A percentile compares a stretch with the other conserved stretches of the same genome.
phyloP scores from a whole-genome alignment of 768 basidiomycete species.

The Termitomyces sp. region DNA sequence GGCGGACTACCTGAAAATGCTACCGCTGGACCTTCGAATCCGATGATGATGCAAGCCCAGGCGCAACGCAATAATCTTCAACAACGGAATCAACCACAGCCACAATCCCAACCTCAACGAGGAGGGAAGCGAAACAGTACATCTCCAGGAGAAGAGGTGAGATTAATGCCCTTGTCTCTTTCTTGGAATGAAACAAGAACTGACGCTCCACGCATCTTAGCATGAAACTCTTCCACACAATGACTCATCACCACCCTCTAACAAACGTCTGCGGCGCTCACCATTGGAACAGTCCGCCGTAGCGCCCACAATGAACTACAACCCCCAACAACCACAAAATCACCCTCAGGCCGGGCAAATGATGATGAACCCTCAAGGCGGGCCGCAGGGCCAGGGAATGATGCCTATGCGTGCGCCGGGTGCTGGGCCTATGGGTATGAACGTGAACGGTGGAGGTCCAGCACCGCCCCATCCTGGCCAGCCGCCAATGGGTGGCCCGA shows the following conservation, averaged over 20 bases:
- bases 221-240: conserved; percentile 45
- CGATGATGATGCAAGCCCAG: conserved; percentile 24
- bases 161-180: background rate
- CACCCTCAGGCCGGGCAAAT: conserved; percentile 29
- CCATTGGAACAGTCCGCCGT: conserved; percentile 45
- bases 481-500: conserved; percentile 21
- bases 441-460: conserved; percentile 23
- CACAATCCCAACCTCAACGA: conserved; percentile 21
- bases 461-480: conserved; percentile 18
- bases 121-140: conserved; percentile 52
- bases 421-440: conserved; percentile 22
- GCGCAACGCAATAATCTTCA: conserved; percentile 24
- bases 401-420: conserved; percentile 32
- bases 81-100: conserved; percentile 24
- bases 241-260: conserved; percentile 54
- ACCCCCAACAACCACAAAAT: conserved; percentile 18
- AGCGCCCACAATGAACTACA: conserved; percentile 21
- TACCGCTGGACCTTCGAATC: conserved; percentile 40
- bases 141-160: conserved; percentile 60
- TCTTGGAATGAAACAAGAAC: background rate
- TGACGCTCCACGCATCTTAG: conserved; percentile 19
- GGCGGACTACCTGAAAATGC: conserved; percentile 30
- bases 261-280: conserved; percentile 50
- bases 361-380: conserved; percentile 31
- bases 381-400: conserved; percentile 33